These are phyloP conservation scores for Huntiella bhutanensis DNA, from an alignment of 2,329 filamentous ascomycete genomes.

Conservation along the genomic window DNA sequence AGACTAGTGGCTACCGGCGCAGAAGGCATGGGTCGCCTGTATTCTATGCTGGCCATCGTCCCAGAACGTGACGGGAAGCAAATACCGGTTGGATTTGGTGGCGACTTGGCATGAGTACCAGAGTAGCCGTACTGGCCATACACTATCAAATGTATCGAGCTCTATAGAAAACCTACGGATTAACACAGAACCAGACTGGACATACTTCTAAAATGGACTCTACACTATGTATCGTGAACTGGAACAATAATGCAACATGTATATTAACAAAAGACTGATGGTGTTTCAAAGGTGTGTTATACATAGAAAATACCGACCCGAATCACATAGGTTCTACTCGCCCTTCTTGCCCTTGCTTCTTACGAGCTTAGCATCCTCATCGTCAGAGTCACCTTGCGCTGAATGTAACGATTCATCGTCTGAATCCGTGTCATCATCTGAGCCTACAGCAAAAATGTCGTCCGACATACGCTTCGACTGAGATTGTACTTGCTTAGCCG, in stretches of 20 bases:
- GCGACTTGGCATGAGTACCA: conserved; percentile 27
- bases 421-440: conserved; percentile 20
- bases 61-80: conserved; percentile 59
- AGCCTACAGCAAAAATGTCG: conserved; percentile 88
- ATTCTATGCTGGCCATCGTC: conserved; percentile 81
- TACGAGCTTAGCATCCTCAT: conserved; percentile 40
- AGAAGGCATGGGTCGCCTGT: conserved; percentile 81
- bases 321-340: neutral
- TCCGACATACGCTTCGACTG: conserved; percentile 42
- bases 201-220: no score
- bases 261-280: no score
- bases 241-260: no score
- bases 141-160: neutral
- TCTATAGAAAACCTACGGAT: no score
- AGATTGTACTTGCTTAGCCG: conserved; percentile 13
- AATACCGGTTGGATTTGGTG: conserved; percentile 81
- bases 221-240: no score
- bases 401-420: neutral
- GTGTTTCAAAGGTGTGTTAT: no score
- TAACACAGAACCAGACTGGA: no score
- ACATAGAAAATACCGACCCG: no score
- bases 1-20: conserved; percentile 67
- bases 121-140: neutral
- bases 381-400: conserved; percentile 19
- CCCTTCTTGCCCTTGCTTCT: conserved; percentile 18